Percentiles rank a stretch among this genome's conserved stretches.
Conservation (phyloP, 1,284 basidiomycete genomes). For the Pisolithus thermaeus region DNA sequence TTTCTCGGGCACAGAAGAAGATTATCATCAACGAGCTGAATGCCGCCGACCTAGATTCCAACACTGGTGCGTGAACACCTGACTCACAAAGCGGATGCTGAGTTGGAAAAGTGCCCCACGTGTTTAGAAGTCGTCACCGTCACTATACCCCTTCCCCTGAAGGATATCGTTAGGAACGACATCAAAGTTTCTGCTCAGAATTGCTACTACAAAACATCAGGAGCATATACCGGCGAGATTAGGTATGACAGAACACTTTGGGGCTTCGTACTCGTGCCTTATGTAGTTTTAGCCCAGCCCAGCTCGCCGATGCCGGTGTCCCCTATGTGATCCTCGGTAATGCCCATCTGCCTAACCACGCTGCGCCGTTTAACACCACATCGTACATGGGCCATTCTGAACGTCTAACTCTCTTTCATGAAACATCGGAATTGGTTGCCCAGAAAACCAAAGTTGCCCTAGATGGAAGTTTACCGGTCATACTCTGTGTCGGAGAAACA, state of each 20-base stretch:
- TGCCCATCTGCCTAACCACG: not conserved
- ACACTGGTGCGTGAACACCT: slow-evolving; percentile 53
- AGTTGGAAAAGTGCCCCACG: not conserved
- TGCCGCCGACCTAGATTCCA: slow-evolving; percentile 67
- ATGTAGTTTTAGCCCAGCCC: slow-evolving; percentile 50
- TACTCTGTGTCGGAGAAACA: slow-evolving; percentile 96
- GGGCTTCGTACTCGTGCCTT: not conserved
- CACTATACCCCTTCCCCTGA: slow-evolving; percentile 72
- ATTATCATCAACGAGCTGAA: slow-evolving; percentile 68
- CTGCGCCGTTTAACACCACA: not conserved
- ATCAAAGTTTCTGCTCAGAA: slow-evolving; percentile 90
- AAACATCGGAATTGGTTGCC: slow-evolving; percentile 81
- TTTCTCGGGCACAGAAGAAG: slow-evolving; percentile 57
- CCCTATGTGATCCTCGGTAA: slow-evolving; percentile 91
- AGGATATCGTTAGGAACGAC: slow-evolving; percentile 53
- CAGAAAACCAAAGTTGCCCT: slow-evolving; percentile 84
- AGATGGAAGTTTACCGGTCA: slow-evolving; percentile 73
- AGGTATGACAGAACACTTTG: slow-evolving; percentile 43
- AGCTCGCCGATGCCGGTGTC: slow-evolving; percentile 82
- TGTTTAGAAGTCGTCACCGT: slow-evolving; percentile 82
- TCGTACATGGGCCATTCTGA: slow-evolving; percentile 78
- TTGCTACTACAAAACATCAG: slow-evolving; percentile 77
- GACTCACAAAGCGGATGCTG: not conserved
- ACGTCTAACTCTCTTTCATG: slow-evolving; percentile 88
- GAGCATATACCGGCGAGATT: slow-evolving; percentile 96